These are phyloP conservation scores for Amyloporia xantha DNA, from an alignment of 768 basidiomycete genomes.

Conservation along the genomic window DNA sequence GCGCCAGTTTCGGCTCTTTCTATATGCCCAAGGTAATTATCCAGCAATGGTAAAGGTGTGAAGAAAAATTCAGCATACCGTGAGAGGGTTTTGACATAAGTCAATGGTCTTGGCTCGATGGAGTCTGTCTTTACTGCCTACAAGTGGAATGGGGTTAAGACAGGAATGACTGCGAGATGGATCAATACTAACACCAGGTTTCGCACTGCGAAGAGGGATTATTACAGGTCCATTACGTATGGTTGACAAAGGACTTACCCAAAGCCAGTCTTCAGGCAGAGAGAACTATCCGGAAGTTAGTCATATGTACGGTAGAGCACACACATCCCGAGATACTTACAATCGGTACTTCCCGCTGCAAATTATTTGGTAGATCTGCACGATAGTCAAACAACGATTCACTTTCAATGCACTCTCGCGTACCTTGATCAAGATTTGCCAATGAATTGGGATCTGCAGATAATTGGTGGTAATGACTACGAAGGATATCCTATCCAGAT, in stretches of 20 bases:
- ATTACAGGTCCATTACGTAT: not conserved
- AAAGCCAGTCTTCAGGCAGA: slow-evolving; percentile 89
- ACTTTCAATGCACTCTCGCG: slow-evolving; percentile 2
- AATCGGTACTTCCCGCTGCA: slow-evolving; percentile 89
- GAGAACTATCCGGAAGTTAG: slow-evolving; percentile 54
- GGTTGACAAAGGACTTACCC: slow-evolving; percentile 47
- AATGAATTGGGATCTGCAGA: slow-evolving; percentile 93
- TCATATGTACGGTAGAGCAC: not conserved
- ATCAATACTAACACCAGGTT: slow-evolving; percentile 80
- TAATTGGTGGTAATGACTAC: slow-evolving; percentile 87
- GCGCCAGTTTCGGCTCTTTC: slow-evolving; percentile 95
- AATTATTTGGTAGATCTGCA: slow-evolving; percentile 89
- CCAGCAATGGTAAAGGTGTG: not conserved
- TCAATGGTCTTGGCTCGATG: slow-evolving; percentile 86
- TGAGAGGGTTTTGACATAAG: slow-evolving; percentile 93
- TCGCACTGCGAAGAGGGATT: slow-evolving; percentile 58
- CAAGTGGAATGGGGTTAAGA: not conserved
- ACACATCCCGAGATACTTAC: slow-evolving; percentile 38
- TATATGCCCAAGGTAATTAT: slow-evolving; percentile 25
- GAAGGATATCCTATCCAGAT: slow-evolving; percentile 63
- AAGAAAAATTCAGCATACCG: slow-evolving; percentile 43
- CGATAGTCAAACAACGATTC: not conserved
- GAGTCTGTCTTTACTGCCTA: slow-evolving; percentile 78
- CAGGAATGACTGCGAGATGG: not conserved
- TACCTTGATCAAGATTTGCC: slow-evolving; percentile 92